These are phyloP conservation scores for Hygrophorus russula DNA, from an alignment of 768 basidiomycete genomes.

Conservation along the genomic window DNA sequence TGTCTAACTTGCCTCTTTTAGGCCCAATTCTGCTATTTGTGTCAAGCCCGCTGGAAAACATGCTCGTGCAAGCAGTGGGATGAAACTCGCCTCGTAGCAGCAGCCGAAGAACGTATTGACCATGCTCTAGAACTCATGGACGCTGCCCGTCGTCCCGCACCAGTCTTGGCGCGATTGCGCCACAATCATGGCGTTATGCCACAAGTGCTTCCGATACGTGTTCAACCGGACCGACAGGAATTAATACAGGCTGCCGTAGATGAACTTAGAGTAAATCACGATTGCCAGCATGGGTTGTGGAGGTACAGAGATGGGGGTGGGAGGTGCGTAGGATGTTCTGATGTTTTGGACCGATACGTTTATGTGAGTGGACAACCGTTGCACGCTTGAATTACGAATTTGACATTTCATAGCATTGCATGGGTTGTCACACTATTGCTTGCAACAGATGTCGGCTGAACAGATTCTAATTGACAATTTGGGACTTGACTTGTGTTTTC, in stretches of 20 bases:
- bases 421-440: conserved; percentile 4
- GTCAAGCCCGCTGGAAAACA: conserved; percentile 6
- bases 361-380: conserved; percentile 2
- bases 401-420: conserved; percentile 1
- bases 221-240: not conserved
- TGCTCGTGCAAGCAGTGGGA: conserved; percentile 6
- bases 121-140: not conserved
- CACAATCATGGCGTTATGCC: not conserved
- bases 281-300: conserved; percentile 3
- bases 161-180: not conserved
- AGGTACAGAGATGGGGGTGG: conserved; percentile 6
- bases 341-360: conserved; percentile 4
- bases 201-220: not conserved
- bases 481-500: not conserved
- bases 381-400: not conserved
- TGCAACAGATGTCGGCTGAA: conserved; percentile 5
- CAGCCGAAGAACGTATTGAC: conserved; percentile 5
- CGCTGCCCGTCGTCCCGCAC: not conserved
- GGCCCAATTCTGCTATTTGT: conserved; percentile 7
- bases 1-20: not conserved
- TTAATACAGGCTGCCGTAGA: conserved; percentile 1
- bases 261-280: conserved; percentile 4
- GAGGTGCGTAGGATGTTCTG: conserved; percentile 1
- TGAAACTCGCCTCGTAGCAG: conserved; percentile 3
- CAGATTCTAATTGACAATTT: conserved; percentile 3